Base-by-base conservation (phyloP, 331 rosid genomes). In the Acacia concinna region DNA sequence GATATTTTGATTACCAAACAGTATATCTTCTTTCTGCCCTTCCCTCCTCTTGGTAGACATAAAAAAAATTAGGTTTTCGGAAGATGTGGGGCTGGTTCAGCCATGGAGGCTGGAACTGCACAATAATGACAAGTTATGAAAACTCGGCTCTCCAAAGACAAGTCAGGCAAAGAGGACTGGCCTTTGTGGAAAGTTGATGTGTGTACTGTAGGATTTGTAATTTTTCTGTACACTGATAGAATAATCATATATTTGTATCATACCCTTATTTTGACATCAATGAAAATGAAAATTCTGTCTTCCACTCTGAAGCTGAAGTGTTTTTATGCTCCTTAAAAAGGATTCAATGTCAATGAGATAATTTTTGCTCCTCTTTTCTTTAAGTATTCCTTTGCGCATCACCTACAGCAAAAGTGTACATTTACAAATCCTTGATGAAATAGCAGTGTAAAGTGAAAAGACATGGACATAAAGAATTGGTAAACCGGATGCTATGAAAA, bases 181-280 rank as follows among this genome's bases (percentile, higher is more conserved):
- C 82, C 81, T 38, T 57, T 84, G 73, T 71, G 73, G 79, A 75
- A 81, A 52, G 78, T 79, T 81, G 82, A 66, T 37, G 25, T 57
- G 46, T 86, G 88, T 86, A 84, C 73, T 78, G 63, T 82, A 79
- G 75, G 76, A 56, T 34, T 56, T 88, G 91, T 86, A 85, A 81
- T 75, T 83, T 56, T 76, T 81, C 60, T 88, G 86, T 85, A 88
- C 79, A 78, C 75, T 82, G 67, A 77, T 21, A 76, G 63, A 60
- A 73, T 65, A 73, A 47, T 74, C 67, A 71, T 67, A 68, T 56
- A 17, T 34, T 57, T 75, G 79, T 54, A 66, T 65, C 73, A 1
- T 49, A 62, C 66, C 8, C 66, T 62, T 75, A 15, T n/a, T 32
- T 37, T 25, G 38, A 27, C 25, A 5, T 38, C 73, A 41, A 68